A percentile compares a stretch with the other conserved stretches of the same genome.
phyloP scores from a whole-genome alignment of 192 early-diverging fungal species.

The Mortierella antarctica region DNA sequence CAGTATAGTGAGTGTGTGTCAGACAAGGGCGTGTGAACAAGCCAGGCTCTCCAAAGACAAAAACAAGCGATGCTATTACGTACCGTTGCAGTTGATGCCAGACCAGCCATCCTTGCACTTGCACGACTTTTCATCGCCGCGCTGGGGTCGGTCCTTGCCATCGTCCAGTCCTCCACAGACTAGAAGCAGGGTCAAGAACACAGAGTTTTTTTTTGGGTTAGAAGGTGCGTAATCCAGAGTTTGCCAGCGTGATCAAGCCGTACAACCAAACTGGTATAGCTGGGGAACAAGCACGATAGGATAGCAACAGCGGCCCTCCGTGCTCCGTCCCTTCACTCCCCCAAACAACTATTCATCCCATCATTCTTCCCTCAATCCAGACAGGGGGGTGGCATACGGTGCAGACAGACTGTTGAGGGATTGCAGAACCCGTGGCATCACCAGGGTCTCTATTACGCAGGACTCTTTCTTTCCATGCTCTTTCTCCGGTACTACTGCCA shows the following conservation, averaged over 20 bases:
- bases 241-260: not conserved
- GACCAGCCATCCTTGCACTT: slow-evolving; percentile 89
- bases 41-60: not conserved
- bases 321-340: too few relatives aligned
- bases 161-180: slow-evolving; percentile 80
- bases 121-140: slow-evolving; percentile 66
- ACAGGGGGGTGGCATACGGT: too few relatives aligned
- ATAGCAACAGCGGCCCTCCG: too few relatives aligned
- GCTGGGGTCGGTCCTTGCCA: slow-evolving; percentile 66
- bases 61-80: not conserved
- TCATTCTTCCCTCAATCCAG: too few relatives aligned
- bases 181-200: slow-evolving; percentile 31
- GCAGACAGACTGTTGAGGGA: too few relatives aligned
- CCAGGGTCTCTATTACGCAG: too few relatives aligned
- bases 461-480: too few relatives aligned
- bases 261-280: too few relatives aligned
- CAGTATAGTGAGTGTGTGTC: slow-evolving; percentile 1
- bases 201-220: not conserved
- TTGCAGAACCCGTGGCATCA: not conserved
- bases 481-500: not conserved
- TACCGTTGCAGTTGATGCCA: slow-evolving; percentile 92
- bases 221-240: not conserved
- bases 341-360: too few relatives aligned
- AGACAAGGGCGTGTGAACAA: not conserved
- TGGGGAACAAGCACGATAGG: too few relatives aligned